A percentile compares a stretch with the other conserved stretches of the same genome.
phyloP scores from a whole-genome alignment of 83 land plant genomes.

The Picea abies region DNA sequence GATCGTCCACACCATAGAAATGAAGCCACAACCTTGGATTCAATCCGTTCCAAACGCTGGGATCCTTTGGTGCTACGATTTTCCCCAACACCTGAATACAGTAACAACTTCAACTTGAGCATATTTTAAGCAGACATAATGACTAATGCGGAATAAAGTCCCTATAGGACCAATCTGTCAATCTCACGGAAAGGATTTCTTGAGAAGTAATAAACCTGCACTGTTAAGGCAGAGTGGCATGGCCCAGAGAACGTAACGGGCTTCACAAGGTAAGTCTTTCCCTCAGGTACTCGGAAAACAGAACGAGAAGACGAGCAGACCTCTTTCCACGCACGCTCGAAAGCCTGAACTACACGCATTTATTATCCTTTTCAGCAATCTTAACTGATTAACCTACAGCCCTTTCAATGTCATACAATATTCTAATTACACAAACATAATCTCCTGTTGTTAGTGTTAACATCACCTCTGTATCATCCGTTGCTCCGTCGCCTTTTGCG shows the following conservation, averaged over 20 bases:
- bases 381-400: neutral
- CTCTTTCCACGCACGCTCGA: conserved; percentile 48
- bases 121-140: neutral
- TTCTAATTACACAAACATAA: neutral
- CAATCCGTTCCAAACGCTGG: conserved; percentile 48
- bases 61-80: conserved; percentile 63
- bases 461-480: conserved; percentile 39
- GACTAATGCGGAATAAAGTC: neutral
- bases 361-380: neutral
- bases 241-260: conserved; percentile 54
- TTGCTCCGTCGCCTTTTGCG: conserved; percentile 59
- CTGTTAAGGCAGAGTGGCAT: conserved; percentile 40
- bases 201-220: conserved; percentile 30
- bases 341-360: conserved; percentile 32
- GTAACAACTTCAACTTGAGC: neutral
- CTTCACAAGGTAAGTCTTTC: conserved; percentile 32
- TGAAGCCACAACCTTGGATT: conserved; percentile 57
- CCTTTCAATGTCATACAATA: neutral
- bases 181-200: neutral
- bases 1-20: conserved; percentile 44
- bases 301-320: conserved; percentile 45
- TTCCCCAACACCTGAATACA: conserved; percentile 46
- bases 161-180: neutral
- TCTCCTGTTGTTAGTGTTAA: neutral
- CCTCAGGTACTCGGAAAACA: conserved; percentile 36